phyloP scores from a whole-genome alignment of 352 stramenopile species.

The Phytophthora sp. region DNA sequence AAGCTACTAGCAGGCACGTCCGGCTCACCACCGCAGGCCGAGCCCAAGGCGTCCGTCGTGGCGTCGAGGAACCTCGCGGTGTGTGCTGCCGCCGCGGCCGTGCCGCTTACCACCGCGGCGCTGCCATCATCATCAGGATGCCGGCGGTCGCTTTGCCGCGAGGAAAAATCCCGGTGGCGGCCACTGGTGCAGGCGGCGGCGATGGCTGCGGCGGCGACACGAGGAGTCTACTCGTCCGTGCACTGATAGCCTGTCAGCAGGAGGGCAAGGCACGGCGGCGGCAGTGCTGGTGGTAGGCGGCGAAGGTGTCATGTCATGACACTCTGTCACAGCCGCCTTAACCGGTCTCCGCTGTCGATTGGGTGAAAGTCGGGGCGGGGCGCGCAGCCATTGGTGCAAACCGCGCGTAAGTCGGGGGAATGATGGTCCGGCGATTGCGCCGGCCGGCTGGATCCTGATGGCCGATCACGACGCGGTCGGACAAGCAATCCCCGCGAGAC shows the following conservation, averaged over 20 bases:
- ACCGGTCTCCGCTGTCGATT: too few species aligned
- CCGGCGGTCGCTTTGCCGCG: not conserved
- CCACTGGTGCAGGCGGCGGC: too few species aligned
- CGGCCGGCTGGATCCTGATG: too few species aligned
- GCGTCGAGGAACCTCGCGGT: not conserved
- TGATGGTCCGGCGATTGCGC: conserved; percentile 6
- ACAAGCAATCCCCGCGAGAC: not conserved
- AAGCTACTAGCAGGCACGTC: too few species aligned
- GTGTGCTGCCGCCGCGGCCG: not conserved
- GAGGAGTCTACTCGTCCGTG: too few species aligned
- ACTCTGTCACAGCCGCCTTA: too few species aligned
- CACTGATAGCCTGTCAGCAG: too few species aligned
- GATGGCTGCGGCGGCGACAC: too few species aligned
- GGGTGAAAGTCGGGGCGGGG: not conserved
- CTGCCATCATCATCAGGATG: conserved; percentile 1
- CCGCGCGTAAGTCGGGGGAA: not conserved
- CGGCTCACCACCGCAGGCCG: too few species aligned
- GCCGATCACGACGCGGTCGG: not conserved
- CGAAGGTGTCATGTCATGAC: too few species aligned
- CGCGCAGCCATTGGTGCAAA: not conserved
- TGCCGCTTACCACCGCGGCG: not conserved
- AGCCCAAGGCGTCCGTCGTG: not conserved
- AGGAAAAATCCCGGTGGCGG: not conserved
- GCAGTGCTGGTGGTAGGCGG: too few species aligned
- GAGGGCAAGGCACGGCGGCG: too few species aligned